Percentiles rank a stretch among this genome's conserved stretches.
Evolutionary conservation across 192 early-diverging fungal species (phyloP).

Genomic region (Rhizoclosmatium sp.): DNA sequence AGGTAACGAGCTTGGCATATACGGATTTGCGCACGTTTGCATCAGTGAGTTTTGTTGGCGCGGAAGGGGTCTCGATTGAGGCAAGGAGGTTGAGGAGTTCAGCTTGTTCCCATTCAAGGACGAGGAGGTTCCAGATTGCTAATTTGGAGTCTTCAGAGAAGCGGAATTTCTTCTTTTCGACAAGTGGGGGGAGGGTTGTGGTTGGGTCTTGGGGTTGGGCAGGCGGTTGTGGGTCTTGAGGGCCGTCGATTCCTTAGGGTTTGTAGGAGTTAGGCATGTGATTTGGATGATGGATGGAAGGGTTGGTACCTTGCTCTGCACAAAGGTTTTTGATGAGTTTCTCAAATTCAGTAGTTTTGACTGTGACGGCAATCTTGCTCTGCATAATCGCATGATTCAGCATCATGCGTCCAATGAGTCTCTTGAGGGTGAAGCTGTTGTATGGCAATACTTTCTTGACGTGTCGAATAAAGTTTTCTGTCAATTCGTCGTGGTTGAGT

Average conservation of each 20-base stretch:
- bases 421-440: conserved; percentile 37
- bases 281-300: neutral
- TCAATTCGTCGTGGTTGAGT: conserved; percentile 14
- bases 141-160: conserved; percentile 29
- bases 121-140: conserved; percentile 38
- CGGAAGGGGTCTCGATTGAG: neutral
- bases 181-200: neutral
- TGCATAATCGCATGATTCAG: conserved; percentile 24
- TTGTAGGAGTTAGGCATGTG: neutral
- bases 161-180: conserved; percentile 36
- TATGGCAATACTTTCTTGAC: conserved; percentile 37
- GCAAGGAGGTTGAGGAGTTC: conserved; percentile 21
- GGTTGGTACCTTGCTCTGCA: conserved; percentile 20
- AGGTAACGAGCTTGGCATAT: conserved; percentile 33
- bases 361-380: conserved; percentile 7
- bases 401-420: conserved; percentile 26
- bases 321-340: conserved; percentile 21
- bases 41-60: conserved; percentile 14
- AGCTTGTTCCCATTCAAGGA: conserved; percentile 33
- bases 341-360: conserved; percentile 26
- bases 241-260: conserved; percentile 21
- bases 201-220: neutral
- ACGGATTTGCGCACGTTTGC: conserved; percentile 26
- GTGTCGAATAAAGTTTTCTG: conserved; percentile 37
- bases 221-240: neutral